Base-by-base conservation (phyloP, 106 monocot genomes). In the Dioscorea dumetorum region DNA sequence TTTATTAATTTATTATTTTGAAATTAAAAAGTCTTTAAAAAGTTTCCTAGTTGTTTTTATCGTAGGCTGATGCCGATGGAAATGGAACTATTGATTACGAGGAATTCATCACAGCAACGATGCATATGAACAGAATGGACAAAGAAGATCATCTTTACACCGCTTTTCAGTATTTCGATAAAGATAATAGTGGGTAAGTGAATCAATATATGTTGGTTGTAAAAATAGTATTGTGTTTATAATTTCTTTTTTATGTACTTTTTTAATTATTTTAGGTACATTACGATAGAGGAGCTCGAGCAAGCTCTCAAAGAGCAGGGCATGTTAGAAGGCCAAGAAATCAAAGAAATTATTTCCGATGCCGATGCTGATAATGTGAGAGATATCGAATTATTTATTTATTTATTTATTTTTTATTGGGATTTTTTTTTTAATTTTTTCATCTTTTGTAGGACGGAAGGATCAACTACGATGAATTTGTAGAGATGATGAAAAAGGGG, bases 61-160 rank as follows among this genome's bases (percentile, higher is more conserved):
- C 33, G 52, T 59, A 94, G 93, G 94, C 94, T 54, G 94, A 94
- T 69, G 94, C 90, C 7, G 94, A 94, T 84, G 94, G 94, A 33
- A 94, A 94, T 70, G 94, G 94, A n/a, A 84, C 82, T 1, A 94
- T 94, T 32, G 94, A 94, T 61, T 94, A 94, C 49, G 90, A 94
- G 8, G 94, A 94, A 63, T 94, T 94, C 82, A 90, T 94, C 60
- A 90, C 94, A 31, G 94, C 94, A 23, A 94, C 90, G 8, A 77
- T 94, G 79, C 94, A 90, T 72, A 70, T 94, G 82, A 94, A 94
- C 66, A 81, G 84, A 71, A 84, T 94, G 87, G 94, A 94, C 67
- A 82, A 80, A 75, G 94, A 94, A 69, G 94, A 90, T 18, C 94
- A 94, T 67, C 61, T 94, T 14, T 94, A 82, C 70, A 90, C 94